Evolutionary conservation across 1,139 yeast genomes (phyloP).

Genomic region (Saccharomyces hybrid): DNA sequence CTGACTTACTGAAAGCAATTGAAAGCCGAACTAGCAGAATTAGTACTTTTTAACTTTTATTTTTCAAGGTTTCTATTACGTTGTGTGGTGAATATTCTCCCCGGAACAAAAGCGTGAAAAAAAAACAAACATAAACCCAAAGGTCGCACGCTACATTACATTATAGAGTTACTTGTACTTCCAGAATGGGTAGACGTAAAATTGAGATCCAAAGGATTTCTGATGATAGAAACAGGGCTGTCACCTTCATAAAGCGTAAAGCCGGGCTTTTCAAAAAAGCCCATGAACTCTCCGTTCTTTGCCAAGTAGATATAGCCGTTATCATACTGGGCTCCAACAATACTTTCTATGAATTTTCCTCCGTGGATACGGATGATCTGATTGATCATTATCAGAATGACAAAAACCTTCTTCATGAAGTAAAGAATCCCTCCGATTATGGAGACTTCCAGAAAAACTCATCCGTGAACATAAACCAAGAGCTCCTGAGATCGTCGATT

Average conservation of each 20-base stretch:
- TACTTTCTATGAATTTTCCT: conserved; percentile 67
- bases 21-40: not conserved
- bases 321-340: conserved; percentile 79
- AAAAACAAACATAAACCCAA: not conserved
- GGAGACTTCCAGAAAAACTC: conserved; percentile 33
- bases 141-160: not conserved
- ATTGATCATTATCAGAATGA: conserved; percentile 45
- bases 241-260: conserved; percentile 86
- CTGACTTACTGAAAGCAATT: not conserved
- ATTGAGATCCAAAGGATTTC: conserved; percentile 86
- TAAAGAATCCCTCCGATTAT: conserved; percentile 53
- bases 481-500: not conserved
- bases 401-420: conserved; percentile 41
- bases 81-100: not conserved
- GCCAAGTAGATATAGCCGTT: conserved; percentile 89
- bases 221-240: conserved; percentile 82
- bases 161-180: not conserved
- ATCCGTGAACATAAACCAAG: conserved; percentile 13
- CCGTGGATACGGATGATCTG: conserved; percentile 59
- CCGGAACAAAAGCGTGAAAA: not conserved
- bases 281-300: conserved; percentile 83
- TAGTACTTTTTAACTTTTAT: not conserved
- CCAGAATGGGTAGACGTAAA: conserved; percentile 87
- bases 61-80: not conserved
- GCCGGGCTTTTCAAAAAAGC: conserved; percentile 96